Percentiles rank a stretch among this genome's conserved stretches.
phyloP scores from a whole-genome alignment of 2,329 filamentous ascomycete genomes.

The Xylariaceae sp. region DNA sequence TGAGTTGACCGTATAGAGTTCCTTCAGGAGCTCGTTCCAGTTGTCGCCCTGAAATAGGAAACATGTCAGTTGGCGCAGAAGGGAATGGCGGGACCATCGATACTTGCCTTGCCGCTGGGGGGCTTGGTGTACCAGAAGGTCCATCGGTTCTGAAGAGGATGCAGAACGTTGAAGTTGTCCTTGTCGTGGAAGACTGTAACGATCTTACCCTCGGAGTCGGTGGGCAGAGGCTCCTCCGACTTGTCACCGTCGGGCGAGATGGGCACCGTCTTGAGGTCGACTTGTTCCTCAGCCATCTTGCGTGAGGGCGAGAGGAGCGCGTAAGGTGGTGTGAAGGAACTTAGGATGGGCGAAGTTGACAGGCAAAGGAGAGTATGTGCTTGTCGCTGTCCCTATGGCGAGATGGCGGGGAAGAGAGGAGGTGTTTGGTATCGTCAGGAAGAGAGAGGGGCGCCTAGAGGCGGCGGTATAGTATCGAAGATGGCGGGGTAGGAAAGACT shows the following conservation, averaged over 20 bases:
- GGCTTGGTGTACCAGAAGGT: constrained; percentile 99
- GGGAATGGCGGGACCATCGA: background rate
- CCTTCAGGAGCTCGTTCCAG: constrained; percentile 97
- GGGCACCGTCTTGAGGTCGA: constrained; percentile 65
- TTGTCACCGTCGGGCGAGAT: constrained; percentile 62
- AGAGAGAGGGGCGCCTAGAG: background rate
- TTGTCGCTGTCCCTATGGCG: background rate
- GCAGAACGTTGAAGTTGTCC: constrained; percentile 99
- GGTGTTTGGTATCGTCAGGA: background rate
- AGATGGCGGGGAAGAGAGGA: background rate
- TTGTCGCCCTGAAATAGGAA: constrained; percentile 72
- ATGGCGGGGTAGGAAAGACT: too few relatives aligned
- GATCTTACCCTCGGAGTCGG: constrained; percentile 53
- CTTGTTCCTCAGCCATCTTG: constrained; percentile 48
- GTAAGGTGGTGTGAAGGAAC: background rate
- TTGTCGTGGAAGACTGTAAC: constrained; percentile 97
- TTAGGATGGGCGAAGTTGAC: too few relatives aligned
- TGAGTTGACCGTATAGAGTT: constrained; percentile 97
- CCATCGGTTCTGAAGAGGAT: constrained; percentile 96
- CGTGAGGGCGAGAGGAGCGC: constrained; percentile 1
- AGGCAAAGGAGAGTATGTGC: background rate
- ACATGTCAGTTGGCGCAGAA: constrained; percentile 11
- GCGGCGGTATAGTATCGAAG: too few relatives aligned
- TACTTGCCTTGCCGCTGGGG: constrained; percentile 80
- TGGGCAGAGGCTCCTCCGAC: constrained; percentile 42